These are phyloP conservation scores for Suhomyces vadensis DNA, from an alignment of 805 yeast genomes.

Conservation along the genomic window DNA sequence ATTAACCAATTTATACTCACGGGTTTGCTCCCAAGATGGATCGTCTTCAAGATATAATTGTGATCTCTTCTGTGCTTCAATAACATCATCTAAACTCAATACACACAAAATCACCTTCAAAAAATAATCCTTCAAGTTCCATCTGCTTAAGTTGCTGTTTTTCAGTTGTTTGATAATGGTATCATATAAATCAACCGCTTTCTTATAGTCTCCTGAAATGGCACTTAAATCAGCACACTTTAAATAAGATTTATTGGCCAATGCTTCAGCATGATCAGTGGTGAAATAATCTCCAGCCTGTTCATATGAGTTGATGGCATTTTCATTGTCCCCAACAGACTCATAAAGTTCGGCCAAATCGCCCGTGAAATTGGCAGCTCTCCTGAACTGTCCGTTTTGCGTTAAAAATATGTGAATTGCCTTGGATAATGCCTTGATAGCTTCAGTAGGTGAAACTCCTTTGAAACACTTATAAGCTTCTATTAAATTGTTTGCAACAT, in stretches of 20 bases:
- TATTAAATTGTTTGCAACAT: conserved; percentile 84
- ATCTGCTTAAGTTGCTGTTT: conserved; percentile 73
- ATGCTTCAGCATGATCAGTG: conserved; percentile 89
- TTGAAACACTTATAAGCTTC: conserved; percentile 90
- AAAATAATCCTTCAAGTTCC: conserved; percentile 93
- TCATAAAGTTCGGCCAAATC: conserved; percentile 90
- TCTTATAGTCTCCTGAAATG: conserved; percentile 59
- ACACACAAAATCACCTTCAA: conserved; percentile 80
- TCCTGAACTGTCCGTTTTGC: conserved; percentile 87
- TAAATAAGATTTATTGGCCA: conserved; percentile 82
- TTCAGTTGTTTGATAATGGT: conserved; percentile 73
- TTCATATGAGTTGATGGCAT: conserved; percentile 78
- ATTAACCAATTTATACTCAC: conserved; percentile 70
- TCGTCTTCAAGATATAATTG: conserved; percentile 69
- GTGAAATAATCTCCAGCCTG: conserved; percentile 96
- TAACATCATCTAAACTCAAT: conserved; percentile 79
- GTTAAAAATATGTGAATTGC: conserved; percentile 83
- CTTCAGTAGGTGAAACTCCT: conserved; percentile 68
- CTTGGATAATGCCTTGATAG: conserved; percentile 70
- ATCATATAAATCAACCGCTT: conserved; percentile 78
- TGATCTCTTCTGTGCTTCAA: conserved; percentile 77
- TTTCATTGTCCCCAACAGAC: conserved; percentile 59
- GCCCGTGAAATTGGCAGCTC: conserved; percentile 92
- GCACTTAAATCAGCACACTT: conserved; percentile 91
- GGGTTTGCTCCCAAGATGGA: conserved; percentile 67